Percentiles rank a stretch among this genome's conserved stretches.
Conservation (phyloP, 2,329 filamentous ascomycete genomes). For the Pyrenophora graminea region DNA sequence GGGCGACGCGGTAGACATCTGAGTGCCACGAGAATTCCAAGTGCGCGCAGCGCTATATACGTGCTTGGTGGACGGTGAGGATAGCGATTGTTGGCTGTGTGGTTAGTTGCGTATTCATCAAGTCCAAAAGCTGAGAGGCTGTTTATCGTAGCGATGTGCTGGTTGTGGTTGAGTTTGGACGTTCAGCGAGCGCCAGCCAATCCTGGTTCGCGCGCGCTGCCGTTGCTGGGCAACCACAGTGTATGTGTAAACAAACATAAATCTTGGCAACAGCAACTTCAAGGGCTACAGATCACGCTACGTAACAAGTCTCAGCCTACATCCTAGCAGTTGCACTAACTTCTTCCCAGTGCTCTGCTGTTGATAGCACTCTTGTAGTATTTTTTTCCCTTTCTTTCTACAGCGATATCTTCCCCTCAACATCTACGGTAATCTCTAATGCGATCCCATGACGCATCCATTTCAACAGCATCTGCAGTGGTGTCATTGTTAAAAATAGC, state of each 20-base stretch:
- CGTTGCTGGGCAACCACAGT: slow-evolving; percentile 32
- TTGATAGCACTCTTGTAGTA: no score
- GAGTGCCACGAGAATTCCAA: slow-evolving; percentile 18
- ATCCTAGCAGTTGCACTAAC: no score
- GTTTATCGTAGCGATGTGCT: slow-evolving; percentile 44
- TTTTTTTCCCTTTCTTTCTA: no score
- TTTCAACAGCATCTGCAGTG: no score
- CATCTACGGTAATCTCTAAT: no score
- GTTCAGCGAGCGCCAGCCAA: slow-evolving; percentile 28
- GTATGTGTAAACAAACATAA: slow-evolving; percentile 17
- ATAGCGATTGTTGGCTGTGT: slow-evolving; percentile 47
- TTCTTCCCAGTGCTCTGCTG: no score
- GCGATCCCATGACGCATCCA: no score
- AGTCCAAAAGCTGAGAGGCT: slow-evolving; percentile 36
- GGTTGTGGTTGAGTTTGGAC: slow-evolving; percentile 25
- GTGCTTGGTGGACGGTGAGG: slow-evolving; percentile 25
- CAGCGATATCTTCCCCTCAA: no score
- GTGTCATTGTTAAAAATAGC: no score
- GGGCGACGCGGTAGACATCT: slow-evolving; percentile 48
- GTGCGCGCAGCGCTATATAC: slow-evolving; percentile 27
- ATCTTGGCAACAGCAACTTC: no score
- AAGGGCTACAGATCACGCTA: no score
- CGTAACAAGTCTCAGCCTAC: no score
- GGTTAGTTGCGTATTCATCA: slow-evolving; percentile 48
- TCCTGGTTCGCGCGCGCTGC: slow-evolving; percentile 28